Base-by-base conservation (phyloP, 345 rosid species). In the Hibiscus trionum region DNA sequence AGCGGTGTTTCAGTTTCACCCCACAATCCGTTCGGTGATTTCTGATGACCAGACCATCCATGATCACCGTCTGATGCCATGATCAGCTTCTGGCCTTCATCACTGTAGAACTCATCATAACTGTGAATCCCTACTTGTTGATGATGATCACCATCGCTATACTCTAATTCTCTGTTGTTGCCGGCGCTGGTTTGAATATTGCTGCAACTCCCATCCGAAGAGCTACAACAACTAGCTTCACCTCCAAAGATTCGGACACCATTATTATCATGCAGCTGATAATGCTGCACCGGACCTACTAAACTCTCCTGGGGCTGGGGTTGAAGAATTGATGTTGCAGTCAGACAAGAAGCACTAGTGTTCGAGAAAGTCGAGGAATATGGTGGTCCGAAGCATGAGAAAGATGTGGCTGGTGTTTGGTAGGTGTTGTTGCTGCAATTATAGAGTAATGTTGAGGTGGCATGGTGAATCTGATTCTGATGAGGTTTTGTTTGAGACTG, bases 131-230 rank as follows among this genome's bases (percentile, higher is more conserved):
- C 83, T 72, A 79, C 74, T 73, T 75, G 78, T 39, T 47, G 66
- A 2, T 61, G 21, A 31, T 61, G 61, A 26, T 56, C 70, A 12
- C 55, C 76, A 72, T 37, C 17, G 12, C 11, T 33, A 61, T 61
- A 50, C 19, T 66, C 79, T 24, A 66, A 44, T 44, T 76, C 89
- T 72, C 78, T 83, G 75, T 72, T 68, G 50, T 50, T 14, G 55
- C 29, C 72, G 75, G 56, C 59, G 73, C 62, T 69, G 66, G 66
- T 72, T 72, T 77, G 82, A 77, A 81, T 81, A 79, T 60, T 75
- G 80, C 64, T 76, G 80, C 80, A 79, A 77, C 87, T 80, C 35
- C 87, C 93, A 78, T 85, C 93, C 61, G 91, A 85, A 73, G 88
- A 80, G 71, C 90, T 87, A 81, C 86, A 80, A 59, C 88, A 81